A percentile compares a stretch with the other conserved stretches of the same genome.
phyloP scores from a whole-genome alignment of 345 rosid genomes.

The Populus alba region DNA sequence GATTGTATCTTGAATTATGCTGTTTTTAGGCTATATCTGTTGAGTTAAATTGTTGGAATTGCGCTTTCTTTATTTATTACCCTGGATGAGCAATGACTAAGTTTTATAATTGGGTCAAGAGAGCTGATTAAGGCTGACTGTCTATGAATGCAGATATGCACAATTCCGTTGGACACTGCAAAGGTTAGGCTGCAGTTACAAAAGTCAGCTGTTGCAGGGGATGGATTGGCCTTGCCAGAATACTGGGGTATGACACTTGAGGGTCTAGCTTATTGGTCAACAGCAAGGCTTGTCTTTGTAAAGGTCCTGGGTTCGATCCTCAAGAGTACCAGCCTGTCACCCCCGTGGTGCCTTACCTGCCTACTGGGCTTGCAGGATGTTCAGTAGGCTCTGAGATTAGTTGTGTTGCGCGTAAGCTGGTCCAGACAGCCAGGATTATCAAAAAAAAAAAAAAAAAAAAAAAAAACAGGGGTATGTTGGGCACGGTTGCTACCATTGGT shows the following conservation, averaged over 20 bases:
- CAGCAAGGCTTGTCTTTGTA: no score
- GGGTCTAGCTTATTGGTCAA: no score
- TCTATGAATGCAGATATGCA: conserved; percentile 56
- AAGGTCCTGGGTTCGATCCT: no score
- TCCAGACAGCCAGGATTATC: no score
- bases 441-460: no score
- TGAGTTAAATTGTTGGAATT: background rate
- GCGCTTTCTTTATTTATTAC: background rate
- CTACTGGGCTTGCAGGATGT: no score
- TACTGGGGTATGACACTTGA: conserved; percentile 77
- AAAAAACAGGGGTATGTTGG: conserved; percentile 66
- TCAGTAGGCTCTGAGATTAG: no score
- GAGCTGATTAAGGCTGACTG: background rate
- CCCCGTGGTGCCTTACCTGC: no score
- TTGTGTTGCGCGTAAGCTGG: no score
- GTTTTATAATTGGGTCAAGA: no score
- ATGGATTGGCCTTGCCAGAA: conserved; percentile 53
- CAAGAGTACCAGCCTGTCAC: no score
- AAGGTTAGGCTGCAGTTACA: conserved; percentile 99
- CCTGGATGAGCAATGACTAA: background rate
- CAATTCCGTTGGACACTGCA: conserved; percentile 86
- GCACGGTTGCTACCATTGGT: conserved; percentile 77
- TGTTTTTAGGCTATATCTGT: background rate
- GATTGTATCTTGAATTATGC: background rate
- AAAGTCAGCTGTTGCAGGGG: conserved; percentile 50